phyloP scores from a whole-genome alignment of 352 stramenopile species.

The Phytophthora ramorum region DNA sequence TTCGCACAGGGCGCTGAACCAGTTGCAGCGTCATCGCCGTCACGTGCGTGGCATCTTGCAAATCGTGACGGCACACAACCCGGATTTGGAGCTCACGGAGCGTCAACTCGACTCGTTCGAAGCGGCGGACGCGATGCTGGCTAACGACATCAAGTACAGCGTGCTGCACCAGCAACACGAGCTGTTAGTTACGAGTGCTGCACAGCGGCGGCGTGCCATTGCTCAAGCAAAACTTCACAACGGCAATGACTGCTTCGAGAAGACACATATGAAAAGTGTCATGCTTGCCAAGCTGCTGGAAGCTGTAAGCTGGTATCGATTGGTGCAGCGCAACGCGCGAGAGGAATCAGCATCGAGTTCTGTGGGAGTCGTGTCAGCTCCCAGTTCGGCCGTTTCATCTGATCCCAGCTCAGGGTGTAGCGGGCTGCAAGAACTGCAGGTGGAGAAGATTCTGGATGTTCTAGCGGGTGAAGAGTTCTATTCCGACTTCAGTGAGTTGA shows the following conservation, averaged over 20 bases:
- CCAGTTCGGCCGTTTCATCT: conserved; percentile 26
- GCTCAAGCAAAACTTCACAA: conserved; percentile 68
- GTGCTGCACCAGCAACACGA: conserved; percentile 69
- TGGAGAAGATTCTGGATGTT: conserved; percentile 79
- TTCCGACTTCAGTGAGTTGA: conserved; percentile 82
- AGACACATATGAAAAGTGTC: conserved; percentile 52
- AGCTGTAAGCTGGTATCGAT: conserved; percentile 85
- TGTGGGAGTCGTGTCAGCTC: conserved; percentile 38
- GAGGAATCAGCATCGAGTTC: conserved; percentile 67
- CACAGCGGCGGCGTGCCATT: conserved; percentile 57
- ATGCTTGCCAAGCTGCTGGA: conserved; percentile 84
- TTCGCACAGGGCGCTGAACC: conserved; percentile 79
- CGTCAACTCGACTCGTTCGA: conserved; percentile 87
- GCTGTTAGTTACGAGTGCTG: conserved; percentile 46
- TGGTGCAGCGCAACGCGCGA: conserved; percentile 81
- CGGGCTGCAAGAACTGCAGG: conserved; percentile 70
- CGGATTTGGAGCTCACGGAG: conserved; percentile 80
- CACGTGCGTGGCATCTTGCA: conserved; percentile 82
- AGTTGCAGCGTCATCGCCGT: conserved; percentile 79
- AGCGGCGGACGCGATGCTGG: conserved; percentile 68
- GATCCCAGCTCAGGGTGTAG: conserved; percentile 33
- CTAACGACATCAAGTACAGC: conserved; percentile 80
- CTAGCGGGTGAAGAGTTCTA: conserved; percentile 85
- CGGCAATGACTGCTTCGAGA: conserved; percentile 70
- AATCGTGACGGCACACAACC: conserved; percentile 83